phyloP scores from a whole-genome alignment of 2,329 filamentous ascomycete genomes.

The Didymella keratinophila region DNA sequence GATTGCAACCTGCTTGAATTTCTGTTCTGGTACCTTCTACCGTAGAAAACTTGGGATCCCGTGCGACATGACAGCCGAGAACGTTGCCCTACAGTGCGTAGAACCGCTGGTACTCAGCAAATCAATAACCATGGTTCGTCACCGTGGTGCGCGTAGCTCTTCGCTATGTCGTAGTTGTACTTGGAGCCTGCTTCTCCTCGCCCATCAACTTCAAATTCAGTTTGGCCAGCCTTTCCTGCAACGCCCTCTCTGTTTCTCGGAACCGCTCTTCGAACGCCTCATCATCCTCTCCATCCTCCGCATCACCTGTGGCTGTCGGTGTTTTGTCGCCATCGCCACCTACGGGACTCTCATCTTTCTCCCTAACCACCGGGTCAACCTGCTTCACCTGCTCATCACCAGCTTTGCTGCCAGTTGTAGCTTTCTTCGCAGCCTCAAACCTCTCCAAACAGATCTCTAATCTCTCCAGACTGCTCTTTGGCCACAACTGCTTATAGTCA shows the following conservation, averaged over 20 bases:
- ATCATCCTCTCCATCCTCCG: constrained; percentile 34
- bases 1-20: too few relatives aligned
- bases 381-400: background rate
- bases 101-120: too few relatives aligned
- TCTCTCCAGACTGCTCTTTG: constrained; percentile 39
- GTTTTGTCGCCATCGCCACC: constrained; percentile 39
- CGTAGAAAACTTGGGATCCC: too few relatives aligned
- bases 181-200: background rate
- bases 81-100: too few relatives aligned
- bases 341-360: constrained; percentile 15
- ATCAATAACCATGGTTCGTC: too few relatives aligned
- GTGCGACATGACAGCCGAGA: too few relatives aligned
- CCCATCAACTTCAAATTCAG: constrained; percentile 34
- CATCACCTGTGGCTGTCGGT: constrained; percentile 40
- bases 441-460: constrained; percentile 28
- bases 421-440: constrained; percentile 16
- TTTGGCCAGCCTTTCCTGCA: constrained; percentile 42
- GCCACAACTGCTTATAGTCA: constrained; percentile 32
- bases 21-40: too few relatives aligned
- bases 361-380: background rate
- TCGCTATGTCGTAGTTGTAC: background rate
- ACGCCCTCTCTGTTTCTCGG: constrained; percentile 36
- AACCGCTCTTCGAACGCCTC: constrained; percentile 42
- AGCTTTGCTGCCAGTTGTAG: background rate
- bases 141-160: too few relatives aligned